phyloP scores from a whole-genome alignment of 2,329 filamentous ascomycete species.

The Didymella pinodella region DNA sequence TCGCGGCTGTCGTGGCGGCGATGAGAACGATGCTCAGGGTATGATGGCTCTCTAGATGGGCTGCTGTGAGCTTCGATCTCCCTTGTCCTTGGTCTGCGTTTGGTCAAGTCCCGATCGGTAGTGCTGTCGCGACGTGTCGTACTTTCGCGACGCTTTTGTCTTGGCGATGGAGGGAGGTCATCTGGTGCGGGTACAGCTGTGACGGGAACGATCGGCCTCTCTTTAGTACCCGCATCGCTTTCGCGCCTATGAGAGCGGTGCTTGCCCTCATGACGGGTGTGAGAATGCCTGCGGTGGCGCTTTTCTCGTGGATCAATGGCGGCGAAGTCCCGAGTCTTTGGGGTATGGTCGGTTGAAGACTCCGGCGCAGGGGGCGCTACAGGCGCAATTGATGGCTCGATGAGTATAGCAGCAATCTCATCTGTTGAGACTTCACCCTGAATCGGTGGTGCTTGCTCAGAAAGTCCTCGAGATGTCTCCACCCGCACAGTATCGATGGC shows the following conservation, averaged over 20 bases:
- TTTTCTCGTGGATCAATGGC: conserved; percentile 37
- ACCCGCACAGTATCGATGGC: background rate
- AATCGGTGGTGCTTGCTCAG: background rate
- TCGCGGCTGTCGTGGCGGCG: conserved; percentile 41
- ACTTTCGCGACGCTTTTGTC: conserved; percentile 43
- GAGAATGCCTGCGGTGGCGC: conserved; percentile 41
- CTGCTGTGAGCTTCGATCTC: conserved; percentile 26
- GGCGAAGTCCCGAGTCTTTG: conserved; percentile 39
- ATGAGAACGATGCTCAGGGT: conserved; percentile 39
- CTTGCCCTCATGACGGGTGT: conserved; percentile 35
- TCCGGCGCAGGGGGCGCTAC: background rate
- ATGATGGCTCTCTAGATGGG: conserved; percentile 36
- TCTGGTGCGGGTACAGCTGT: conserved; percentile 31
- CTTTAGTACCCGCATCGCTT: conserved; percentile 41
- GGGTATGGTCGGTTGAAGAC: conserved; percentile 12
- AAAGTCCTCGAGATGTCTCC: background rate
- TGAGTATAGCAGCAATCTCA: background rate
- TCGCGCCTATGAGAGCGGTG: conserved; percentile 42
- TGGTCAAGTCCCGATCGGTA: conserved; percentile 37
- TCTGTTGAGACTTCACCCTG: background rate
- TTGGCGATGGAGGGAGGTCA: conserved; percentile 32
- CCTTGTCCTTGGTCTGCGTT: conserved; percentile 35
- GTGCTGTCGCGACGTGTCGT: conserved; percentile 47
- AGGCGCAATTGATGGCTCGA: conserved; percentile 1
- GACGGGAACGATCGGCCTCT: conserved; percentile 32